These are phyloP conservation scores for Spergularia azorica DNA, from an alignment of 179 eudicot genomes.

Conservation along the genomic window DNA sequence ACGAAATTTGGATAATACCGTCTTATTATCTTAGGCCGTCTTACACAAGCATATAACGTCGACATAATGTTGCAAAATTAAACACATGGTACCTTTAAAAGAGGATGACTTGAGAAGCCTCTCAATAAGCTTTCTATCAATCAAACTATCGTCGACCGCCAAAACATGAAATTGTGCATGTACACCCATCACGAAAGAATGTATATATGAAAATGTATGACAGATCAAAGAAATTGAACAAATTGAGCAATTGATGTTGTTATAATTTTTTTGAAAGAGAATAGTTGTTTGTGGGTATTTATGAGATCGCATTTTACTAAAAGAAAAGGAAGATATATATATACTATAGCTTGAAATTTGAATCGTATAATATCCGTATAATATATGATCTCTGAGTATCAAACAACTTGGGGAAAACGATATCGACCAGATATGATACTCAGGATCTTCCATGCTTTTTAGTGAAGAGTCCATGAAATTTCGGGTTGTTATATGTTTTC, in stretches of 20 bases:
- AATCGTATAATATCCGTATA: not conserved
- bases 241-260: too few relatives aligned
- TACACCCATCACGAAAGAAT: conserved; percentile 15
- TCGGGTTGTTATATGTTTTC: not conserved
- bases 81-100: conserved; percentile 47
- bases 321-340: too few relatives aligned
- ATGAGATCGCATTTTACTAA: too few relatives aligned
- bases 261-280: too few relatives aligned
- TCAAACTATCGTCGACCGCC: conserved; percentile 76
- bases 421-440: conserved; percentile 28
- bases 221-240: too few relatives aligned
- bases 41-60: not conserved
- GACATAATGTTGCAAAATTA: not conserved
- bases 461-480: not conserved
- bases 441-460: conserved; percentile 12
- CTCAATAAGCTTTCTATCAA: conserved; percentile 72
- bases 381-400: conserved; percentile 14
- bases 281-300: too few relatives aligned
- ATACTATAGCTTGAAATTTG: too few relatives aligned
- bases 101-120: conserved; percentile 70
- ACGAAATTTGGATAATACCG: too few relatives aligned
- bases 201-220: too few relatives aligned
- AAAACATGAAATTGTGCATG: conserved; percentile 61
- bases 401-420: conserved; percentile 18
- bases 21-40: too few relatives aligned